Conservation (phyloP, 23 red algal genomes). For the Pyropia haitanensis region DNA sequence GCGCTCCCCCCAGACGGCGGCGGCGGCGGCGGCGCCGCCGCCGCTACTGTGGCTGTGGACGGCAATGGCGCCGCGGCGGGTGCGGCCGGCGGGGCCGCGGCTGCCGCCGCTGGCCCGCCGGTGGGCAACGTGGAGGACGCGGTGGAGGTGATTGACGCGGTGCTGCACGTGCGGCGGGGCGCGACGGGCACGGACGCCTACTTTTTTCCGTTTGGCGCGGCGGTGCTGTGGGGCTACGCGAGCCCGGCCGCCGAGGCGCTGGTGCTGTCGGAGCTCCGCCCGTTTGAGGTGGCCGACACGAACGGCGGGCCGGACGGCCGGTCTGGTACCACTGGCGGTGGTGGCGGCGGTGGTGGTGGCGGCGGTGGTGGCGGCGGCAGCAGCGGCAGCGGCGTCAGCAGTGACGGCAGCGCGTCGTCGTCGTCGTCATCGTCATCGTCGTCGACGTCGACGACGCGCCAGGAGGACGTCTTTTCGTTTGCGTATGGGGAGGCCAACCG, state of each 20-base stretch:
- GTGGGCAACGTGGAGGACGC: constrained; percentile 8
- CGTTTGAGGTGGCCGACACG: constrained; percentile 17
- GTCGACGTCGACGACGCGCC: not conserved
- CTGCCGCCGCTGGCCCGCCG: not conserved
- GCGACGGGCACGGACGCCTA: constrained; percentile 20
- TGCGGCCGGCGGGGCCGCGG: too few species aligned
- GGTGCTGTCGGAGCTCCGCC: constrained; percentile 8
- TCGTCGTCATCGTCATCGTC: too few species aligned
- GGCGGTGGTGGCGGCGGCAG: not conserved
- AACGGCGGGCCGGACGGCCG: not conserved
- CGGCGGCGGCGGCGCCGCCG: too few species aligned
- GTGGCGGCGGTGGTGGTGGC: not conserved
- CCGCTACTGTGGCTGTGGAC: too few species aligned
- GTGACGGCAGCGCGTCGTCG: too few species aligned
- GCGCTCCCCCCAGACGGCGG: too few species aligned
- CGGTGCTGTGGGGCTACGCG: constrained; percentile 36
- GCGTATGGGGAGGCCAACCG: not conserved
- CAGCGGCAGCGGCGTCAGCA: not conserved
- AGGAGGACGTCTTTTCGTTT: not conserved
- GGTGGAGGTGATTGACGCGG: constrained; percentile 4
- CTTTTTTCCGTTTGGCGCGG: constrained; percentile 44
- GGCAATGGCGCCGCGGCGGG: too few species aligned
- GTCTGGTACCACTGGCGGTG: constrained; percentile 15
- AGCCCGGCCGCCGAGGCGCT: constrained; percentile 6
- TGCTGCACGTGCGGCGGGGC: not conserved